Evolutionary conservation across 176 grass and related monocot genomes (phyloP).

Genomic region (Elaeis guineensis): DNA sequence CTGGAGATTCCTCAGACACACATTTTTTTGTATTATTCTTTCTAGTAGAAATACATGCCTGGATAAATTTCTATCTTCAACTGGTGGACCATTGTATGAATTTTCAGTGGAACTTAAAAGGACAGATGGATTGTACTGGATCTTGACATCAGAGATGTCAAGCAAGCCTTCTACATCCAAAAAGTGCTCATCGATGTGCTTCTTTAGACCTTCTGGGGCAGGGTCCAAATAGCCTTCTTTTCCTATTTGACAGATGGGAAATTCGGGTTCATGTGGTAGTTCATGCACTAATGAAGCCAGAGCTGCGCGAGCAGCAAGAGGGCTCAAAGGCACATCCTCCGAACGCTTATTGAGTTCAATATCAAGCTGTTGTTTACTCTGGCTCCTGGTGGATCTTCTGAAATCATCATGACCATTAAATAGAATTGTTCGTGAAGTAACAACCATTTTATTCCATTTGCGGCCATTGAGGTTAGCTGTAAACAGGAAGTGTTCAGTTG

Average conservation of each 20-base stretch:
- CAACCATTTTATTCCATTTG: neutral
- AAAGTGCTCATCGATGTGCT: neutral
- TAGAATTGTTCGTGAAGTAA: no score
- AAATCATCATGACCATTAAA: neutral
- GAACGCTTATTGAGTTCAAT: conserved; percentile 2
- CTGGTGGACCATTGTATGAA: neutral
- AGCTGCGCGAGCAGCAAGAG: conserved; percentile 37
- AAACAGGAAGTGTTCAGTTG: conserved; percentile 7
- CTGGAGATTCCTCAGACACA: conserved; percentile 10
- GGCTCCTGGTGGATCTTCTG: conserved; percentile 18
- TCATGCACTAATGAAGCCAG: conserved; percentile 26
- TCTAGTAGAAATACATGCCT: neutral
- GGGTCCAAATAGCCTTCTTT: neutral
- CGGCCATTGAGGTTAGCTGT: conserved; percentile 16
- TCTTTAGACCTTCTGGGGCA: neutral
- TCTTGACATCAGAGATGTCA: neutral
- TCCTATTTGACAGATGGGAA: conserved; percentile 6
- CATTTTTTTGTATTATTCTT: neutral
- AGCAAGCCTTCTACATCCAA: neutral
- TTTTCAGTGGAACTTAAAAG: neutral
- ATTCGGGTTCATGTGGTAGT: conserved; percentile 3
- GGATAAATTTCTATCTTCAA: neutral
- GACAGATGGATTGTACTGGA: neutral
- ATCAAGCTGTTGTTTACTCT: neutral
- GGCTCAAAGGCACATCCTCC: conserved; percentile 12